phyloP scores from a whole-genome alignment of 352 stramenopile species.

The Ophiocytium majus region DNA sequence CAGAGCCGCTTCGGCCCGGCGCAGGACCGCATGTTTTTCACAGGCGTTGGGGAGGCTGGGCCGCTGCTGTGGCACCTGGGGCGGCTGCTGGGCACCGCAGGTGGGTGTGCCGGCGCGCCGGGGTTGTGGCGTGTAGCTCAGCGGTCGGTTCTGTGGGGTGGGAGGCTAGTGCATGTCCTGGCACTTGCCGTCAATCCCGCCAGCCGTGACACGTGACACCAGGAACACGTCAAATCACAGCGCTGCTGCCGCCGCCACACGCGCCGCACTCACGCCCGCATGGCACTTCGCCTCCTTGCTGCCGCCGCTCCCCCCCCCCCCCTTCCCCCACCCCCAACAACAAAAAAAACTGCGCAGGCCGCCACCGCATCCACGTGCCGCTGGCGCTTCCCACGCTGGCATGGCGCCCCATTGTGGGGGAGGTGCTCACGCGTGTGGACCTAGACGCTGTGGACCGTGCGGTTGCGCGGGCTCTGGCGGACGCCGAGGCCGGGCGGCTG shows the following conservation, averaged over 20 bases:
- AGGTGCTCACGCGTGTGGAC: constrained; percentile 53
- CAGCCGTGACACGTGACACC: too few relatives aligned
- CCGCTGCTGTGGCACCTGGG: constrained; percentile 58
- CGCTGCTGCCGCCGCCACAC: too few relatives aligned
- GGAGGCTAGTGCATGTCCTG: too few relatives aligned
- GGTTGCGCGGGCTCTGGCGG: constrained; percentile 48
- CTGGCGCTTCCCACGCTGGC: constrained; percentile 59
- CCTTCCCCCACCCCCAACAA: too few relatives aligned
- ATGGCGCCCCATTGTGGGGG: constrained; percentile 59
- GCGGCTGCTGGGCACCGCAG: constrained; percentile 53
- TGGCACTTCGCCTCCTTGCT: too few relatives aligned
- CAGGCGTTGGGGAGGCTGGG: constrained; percentile 16
- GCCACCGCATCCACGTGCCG: constrained; percentile 60
- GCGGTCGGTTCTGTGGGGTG: too few relatives aligned
- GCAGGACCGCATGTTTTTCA: constrained; percentile 60
- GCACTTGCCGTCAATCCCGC: too few relatives aligned
- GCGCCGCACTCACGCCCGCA: too few relatives aligned
- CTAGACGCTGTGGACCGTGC: constrained; percentile 58
- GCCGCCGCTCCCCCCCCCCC: too few relatives aligned
- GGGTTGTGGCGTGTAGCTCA: too few relatives aligned
- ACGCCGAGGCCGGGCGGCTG: constrained; percentile 47
- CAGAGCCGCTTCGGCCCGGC: constrained; percentile 56
- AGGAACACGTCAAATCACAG: too few relatives aligned
- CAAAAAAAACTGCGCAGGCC: too few relatives aligned
- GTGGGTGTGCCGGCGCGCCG: not conserved